A percentile compares a stretch with the other conserved stretches of the same genome.
Conservation (phyloP, 1,284 basidiomycete species). For the Ustilago nuda region DNA sequence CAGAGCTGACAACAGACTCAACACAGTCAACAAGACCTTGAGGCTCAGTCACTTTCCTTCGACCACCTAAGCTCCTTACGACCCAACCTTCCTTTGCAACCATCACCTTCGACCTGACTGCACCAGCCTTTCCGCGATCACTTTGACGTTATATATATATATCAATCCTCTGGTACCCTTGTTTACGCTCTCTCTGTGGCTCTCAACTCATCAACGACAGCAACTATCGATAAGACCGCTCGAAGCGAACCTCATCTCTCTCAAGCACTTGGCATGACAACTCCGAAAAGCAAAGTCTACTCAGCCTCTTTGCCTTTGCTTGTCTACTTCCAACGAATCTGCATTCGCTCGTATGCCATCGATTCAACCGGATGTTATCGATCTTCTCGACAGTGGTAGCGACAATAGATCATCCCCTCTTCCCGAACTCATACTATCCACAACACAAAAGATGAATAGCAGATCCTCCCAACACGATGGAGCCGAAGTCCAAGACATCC, state of each 20-base stretch:
- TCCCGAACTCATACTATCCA: conserved; percentile 10
- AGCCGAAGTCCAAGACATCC: conserved; percentile 38
- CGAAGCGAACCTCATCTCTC: background rate
- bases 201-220: background rate
- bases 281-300: background rate
- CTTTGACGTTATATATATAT: background rate
- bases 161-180: background rate
- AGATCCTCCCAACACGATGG: conserved; percentile 13
- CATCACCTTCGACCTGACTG: background rate
- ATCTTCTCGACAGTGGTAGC: conserved; percentile 23
- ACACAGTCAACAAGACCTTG: background rate
- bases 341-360: conserved; percentile 20
- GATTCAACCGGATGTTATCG: conserved; percentile 32
- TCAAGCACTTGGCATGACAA: background rate
- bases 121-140: background rate
- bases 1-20: background rate
- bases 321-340: background rate
- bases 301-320: background rate
- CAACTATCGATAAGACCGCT: background rate
- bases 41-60: conserved; percentile 2
- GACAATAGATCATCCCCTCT: conserved; percentile 35
- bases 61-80: background rate
- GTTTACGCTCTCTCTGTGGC: background rate
- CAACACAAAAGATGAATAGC: conserved; percentile 25
- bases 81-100: conserved; percentile 6